A percentile compares a stretch with the other conserved stretches of the same genome.
These are phyloP conservation scores for Apiosordaria backusii DNA, from an alignment of 495 filamentous ascomycete genomes.

Conservation along the genomic window DNA sequence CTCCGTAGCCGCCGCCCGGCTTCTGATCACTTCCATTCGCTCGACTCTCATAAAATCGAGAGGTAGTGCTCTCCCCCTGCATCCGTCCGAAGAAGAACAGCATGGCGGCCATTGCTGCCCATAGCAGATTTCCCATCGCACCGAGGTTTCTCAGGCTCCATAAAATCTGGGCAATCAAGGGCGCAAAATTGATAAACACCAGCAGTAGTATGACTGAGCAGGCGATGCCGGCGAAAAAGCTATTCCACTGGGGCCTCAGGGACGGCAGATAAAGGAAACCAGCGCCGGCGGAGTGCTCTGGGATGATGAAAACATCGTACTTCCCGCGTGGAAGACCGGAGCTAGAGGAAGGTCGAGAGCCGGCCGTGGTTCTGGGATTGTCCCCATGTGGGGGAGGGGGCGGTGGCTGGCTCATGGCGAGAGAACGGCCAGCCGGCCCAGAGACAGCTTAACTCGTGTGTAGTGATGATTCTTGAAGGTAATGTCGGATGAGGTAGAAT, in stretches of 20 bases:
- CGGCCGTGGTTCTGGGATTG: constrained; percentile 50
- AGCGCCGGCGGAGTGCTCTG: constrained; percentile 82
- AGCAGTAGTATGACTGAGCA: constrained; percentile 66
- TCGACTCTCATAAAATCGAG: background rate
- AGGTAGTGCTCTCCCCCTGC: constrained; percentile 10
- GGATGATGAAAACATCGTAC: constrained; percentile 97
- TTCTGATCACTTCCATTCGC: constrained; percentile 22
- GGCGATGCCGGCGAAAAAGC: constrained; percentile 80
- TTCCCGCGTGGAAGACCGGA: constrained; percentile 72
- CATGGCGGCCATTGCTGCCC: background rate
- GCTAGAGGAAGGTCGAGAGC: background rate
- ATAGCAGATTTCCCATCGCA: background rate
- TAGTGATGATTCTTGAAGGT: background rate
- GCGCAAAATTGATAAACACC: constrained; percentile 63
- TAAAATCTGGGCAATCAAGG: constrained; percentile 30
- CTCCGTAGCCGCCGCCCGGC: constrained; percentile 21
- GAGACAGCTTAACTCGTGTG: background rate
- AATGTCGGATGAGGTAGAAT: background rate
- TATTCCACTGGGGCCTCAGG: constrained; percentile 77
- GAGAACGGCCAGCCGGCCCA: constrained; percentile 23
- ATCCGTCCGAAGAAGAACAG: constrained; percentile 15
- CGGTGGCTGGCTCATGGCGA: constrained; percentile 45
- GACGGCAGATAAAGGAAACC: constrained; percentile 95
- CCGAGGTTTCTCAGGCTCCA: background rate
- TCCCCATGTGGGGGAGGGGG: constrained; percentile 68